Base-by-base conservation (phyloP, 2,329 filamentous ascomycete species). In the Dactylonectria estremocensis region DNA sequence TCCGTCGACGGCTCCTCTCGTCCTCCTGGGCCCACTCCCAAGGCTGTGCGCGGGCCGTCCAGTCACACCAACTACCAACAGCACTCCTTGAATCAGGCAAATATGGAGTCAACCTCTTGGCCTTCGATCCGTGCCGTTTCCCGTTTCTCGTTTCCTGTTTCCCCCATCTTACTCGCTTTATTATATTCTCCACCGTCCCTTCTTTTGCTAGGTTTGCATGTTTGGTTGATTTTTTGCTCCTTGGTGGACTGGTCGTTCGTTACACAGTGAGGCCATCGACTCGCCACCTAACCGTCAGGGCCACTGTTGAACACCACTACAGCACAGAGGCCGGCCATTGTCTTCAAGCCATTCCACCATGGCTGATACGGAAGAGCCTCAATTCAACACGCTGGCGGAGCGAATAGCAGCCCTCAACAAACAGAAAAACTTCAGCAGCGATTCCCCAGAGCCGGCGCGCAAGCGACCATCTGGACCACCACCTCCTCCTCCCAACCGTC, bases 381-480 rank as follows among this genome's bases (percentile, higher is more conserved):
- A 87, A 68, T 91, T 89, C 78, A 89, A 83, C 66, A 87, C 86
- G 8, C 83, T 92, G 28, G 85, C 88, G 5, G 88, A 91, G 78
- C 85, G 90, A 59, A 91, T 91, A 69, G 89, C 89, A 10, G 90
- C 90, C 33, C 83, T 92, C 69, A 91, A 91, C 72, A 81, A 83
- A 75, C 86, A 91, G 78, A 88, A 88, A 79, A 88, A 87, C 81
- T 88, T 91, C 81, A 81, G 81, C 80, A 81, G 81, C 60, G 68
- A 79, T 10, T 76, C 80, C 14, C 80, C 81, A 22, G 78, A 79
- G 61, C 79, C 83, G 24, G 81, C 83, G 28, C 86, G 85, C 84
- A 87, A 68, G 61, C 70, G 77, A 50, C 76, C 76, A 6, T 77
- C 79, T 13, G 40, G 40, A 43, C 40, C 40, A 43, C 78, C 80